A percentile compares a stretch with the other conserved stretches of the same genome.
Evolutionary conservation across 805 yeast species (phyloP).

Genomic region (Trichomonascus vanleenenianus): DNA sequence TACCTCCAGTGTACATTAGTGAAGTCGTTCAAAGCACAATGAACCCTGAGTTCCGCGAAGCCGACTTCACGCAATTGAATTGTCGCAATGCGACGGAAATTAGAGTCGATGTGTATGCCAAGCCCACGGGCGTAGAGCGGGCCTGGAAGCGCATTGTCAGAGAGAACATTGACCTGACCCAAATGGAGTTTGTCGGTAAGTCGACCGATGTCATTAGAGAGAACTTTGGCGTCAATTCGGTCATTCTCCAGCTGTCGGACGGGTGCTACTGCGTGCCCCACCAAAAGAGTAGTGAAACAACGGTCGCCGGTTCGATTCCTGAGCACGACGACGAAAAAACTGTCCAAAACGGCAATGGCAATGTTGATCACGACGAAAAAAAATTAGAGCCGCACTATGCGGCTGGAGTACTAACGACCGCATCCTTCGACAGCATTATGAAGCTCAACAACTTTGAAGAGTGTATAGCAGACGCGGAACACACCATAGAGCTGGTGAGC

Average conservation of each 20-base stretch:
- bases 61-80: constrained; percentile 11
- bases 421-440: constrained; percentile 23
- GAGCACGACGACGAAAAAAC: background rate
- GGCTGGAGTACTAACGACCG: background rate
- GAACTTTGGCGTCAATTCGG: constrained; percentile 13
- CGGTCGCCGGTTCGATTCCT: background rate
- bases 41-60: constrained; percentile 19
- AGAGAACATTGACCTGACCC: constrained; percentile 8
- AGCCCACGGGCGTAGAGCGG: background rate
- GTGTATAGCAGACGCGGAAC: constrained; percentile 24
- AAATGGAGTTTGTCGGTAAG: constrained; percentile 15
- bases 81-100: constrained; percentile 9
- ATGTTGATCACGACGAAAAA: background rate
- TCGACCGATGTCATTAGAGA: constrained; percentile 11
- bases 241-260: constrained; percentile 15
- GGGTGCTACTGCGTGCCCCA: constrained; percentile 13
- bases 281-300: too few relatives aligned
- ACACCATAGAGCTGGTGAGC: constrained; percentile 14
- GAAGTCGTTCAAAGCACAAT: constrained; percentile 15
- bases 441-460: constrained; percentile 25
- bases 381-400: too few relatives aligned
- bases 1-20: constrained; percentile 16
- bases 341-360: background rate
- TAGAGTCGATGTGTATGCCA: constrained; percentile 13
- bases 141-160: constrained; percentile 8